These are phyloP conservation scores for Botryotinia narcissicola DNA, from an alignment of 2,329 filamentous ascomycete species.

Conservation along the genomic window DNA sequence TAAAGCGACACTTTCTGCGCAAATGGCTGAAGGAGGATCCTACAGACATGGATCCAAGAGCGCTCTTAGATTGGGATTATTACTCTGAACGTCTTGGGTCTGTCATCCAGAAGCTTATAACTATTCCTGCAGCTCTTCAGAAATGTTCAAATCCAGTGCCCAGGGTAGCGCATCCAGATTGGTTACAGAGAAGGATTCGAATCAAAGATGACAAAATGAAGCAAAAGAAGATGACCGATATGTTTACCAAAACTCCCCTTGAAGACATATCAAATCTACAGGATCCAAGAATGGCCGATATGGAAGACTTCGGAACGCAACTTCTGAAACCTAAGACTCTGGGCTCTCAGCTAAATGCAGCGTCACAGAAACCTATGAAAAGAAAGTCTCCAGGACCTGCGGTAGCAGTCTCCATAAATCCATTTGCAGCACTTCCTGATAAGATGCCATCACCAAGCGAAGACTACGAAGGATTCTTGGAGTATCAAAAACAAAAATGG, in stretches of 20 bases:
- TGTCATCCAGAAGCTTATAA: slow-evolving; percentile 98
- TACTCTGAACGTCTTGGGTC: slow-evolving; percentile 94
- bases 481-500: slow-evolving; percentile 99
- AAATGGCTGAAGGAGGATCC: slow-evolving; percentile 97
- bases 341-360: slow-evolving; percentile 47
- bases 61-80: slow-evolving; percentile 93
- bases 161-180: slow-evolving; percentile 89
- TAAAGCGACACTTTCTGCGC: slow-evolving; percentile 84
- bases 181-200: slow-evolving; percentile 90
- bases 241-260: slow-evolving; percentile 73
- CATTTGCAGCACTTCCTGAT: slow-evolving; percentile 77
- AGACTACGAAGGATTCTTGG: slow-evolving; percentile 83
- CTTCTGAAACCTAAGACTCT: slow-evolving; percentile 64
- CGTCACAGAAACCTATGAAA: slow-evolving; percentile 62
- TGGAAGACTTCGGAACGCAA: slow-evolving; percentile 78
- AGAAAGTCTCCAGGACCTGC: slow-evolving; percentile 70
- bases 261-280: slow-evolving; percentile 69
- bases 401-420: slow-evolving; percentile 63
- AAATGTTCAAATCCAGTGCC: slow-evolving; percentile 94
- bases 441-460: slow-evolving; percentile 81
- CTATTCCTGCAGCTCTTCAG: slow-evolving; percentile 93
- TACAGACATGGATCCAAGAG: slow-evolving; percentile 82
- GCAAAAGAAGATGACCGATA: slow-evolving; percentile 96
- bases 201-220: slow-evolving; percentile 97
- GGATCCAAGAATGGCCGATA: slow-evolving; percentile 57